These are phyloP conservation scores for Blastobotrys chiropterorum DNA, from an alignment of 805 yeast species.

Conservation along the genomic window DNA sequence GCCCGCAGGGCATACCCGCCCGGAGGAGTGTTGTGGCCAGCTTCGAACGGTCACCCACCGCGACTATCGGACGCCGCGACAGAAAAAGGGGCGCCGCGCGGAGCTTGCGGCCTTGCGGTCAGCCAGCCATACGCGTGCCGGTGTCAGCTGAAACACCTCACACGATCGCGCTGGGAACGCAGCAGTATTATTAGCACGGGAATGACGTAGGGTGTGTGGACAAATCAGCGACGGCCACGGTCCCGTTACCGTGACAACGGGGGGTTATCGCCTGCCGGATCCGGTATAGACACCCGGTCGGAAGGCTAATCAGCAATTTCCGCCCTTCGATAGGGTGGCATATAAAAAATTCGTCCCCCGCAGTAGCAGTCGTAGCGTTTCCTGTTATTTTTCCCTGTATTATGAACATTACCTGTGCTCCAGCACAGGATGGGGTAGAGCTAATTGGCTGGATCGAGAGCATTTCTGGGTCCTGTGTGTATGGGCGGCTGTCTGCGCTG, in stretches of 20 bases:
- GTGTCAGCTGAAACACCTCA: neutral
- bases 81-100: no score
- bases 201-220: neutral
- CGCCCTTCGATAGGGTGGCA: neutral
- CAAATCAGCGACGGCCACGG: neutral
- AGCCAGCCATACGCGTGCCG: no score
- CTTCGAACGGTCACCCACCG: no score
- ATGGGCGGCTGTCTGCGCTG: constrained; percentile 21
- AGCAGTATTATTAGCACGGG: neutral
- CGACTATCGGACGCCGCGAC: no score
- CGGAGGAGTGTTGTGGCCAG: no score
- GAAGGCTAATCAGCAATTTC: neutral
- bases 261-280: neutral
- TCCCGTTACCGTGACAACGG: neutral
- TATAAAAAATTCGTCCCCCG: neutral
- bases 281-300: neutral
- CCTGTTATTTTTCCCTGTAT: neutral
- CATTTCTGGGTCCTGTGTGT: constrained; percentile 23
- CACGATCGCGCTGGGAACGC: no score
- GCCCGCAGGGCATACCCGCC: no score
- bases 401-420: constrained; percentile 21
- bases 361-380: neutral
- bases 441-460: constrained; percentile 23
- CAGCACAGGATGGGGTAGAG: constrained; percentile 19
- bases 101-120: no score